phyloP scores from a whole-genome alignment of 75 land plant genomes.

The Picea glauca region DNA sequence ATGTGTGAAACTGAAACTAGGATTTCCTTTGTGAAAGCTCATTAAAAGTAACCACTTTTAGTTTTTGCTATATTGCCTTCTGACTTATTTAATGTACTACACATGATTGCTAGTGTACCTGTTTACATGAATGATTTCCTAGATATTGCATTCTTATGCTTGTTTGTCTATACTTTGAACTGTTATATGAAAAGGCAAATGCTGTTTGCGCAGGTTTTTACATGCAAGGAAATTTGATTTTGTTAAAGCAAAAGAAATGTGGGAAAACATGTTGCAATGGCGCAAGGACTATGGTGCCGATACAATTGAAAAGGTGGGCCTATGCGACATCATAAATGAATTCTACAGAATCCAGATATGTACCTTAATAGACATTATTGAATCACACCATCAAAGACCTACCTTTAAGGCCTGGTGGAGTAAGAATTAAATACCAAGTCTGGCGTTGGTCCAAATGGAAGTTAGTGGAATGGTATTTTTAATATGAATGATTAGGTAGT shows the following conservation, averaged over 20 bases:
- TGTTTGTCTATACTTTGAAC: not conserved
- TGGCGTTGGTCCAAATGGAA: not conserved
- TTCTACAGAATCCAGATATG: not conserved
- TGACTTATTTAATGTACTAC: not conserved
- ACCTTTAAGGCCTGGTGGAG: not conserved
- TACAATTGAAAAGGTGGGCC: slow-evolving; percentile 32
- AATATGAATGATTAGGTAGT: not conserved
- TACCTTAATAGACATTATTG: not conserved
- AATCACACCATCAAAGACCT: not conserved
- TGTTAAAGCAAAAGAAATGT: slow-evolving; percentile 37
- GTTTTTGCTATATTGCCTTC: not conserved
- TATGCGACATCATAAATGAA: not conserved
- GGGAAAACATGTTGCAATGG: slow-evolving; percentile 44
- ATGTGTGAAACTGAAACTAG: slow-evolving; percentile 1
- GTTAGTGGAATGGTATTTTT: not conserved
- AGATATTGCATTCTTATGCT: not conserved
- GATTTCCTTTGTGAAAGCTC: not conserved
- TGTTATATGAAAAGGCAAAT: not conserved
- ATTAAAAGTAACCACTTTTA: not conserved
- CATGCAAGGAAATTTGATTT: slow-evolving; percentile 38
- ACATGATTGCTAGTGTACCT: no score
- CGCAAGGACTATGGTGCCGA: slow-evolving; percentile 43
- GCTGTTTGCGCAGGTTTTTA: slow-evolving; percentile 24
- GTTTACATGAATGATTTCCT: not conserved
- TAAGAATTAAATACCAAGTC: not conserved